Evolutionary conservation across 805 yeast genomes (phyloP).

Genomic region (Tetrapisispora iriomotensis): DNA sequence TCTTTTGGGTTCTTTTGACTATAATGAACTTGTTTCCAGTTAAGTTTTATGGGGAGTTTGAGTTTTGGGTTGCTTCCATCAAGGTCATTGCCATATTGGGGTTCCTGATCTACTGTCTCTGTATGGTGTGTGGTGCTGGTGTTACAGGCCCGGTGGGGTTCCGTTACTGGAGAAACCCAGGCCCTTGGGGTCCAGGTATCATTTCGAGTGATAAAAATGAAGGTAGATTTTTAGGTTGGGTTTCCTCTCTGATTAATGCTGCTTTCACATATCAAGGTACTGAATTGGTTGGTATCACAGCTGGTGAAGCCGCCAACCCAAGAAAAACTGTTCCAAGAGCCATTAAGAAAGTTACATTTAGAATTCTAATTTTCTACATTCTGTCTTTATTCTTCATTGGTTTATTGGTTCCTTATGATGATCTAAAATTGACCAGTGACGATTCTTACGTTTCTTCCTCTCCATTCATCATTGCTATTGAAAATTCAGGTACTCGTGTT

Average conservation of each 20-base stretch:
- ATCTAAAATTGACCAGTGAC: slow-evolving; percentile 36
- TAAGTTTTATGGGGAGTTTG: slow-evolving; percentile 61
- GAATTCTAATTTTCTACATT: slow-evolving; percentile 60
- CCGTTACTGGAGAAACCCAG: slow-evolving; percentile 74
- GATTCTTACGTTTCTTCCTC: slow-evolving; percentile 43
- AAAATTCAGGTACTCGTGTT: slow-evolving; percentile 55
- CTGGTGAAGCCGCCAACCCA: slow-evolving; percentile 67
- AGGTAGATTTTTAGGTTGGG: slow-evolving; percentile 60
- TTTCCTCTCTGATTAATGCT: slow-evolving; percentile 57
- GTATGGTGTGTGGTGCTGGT: slow-evolving; percentile 73
- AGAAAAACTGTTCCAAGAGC: slow-evolving; percentile 63
- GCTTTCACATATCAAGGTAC: slow-evolving; percentile 79
- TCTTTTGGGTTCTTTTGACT: slow-evolving; percentile 51
- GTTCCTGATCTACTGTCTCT: slow-evolving; percentile 54
- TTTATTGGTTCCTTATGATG: slow-evolving; percentile 58
- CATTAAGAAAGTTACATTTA: slow-evolving; percentile 54
- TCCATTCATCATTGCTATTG: slow-evolving; percentile 65
- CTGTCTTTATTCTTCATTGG: slow-evolving; percentile 60
- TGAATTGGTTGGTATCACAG: slow-evolving; percentile 64
- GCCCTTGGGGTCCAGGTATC: slow-evolving; percentile 63
- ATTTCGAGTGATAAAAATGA: slow-evolving; percentile 39
- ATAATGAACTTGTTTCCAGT: slow-evolving; percentile 56
- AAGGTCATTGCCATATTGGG: slow-evolving; percentile 64
- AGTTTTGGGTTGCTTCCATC: slow-evolving; percentile 61
- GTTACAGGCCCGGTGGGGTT: slow-evolving; percentile 62